Conservation (phyloP, 2,329 filamentous ascomycete genomes). For the Apiospora hydei region DNA sequence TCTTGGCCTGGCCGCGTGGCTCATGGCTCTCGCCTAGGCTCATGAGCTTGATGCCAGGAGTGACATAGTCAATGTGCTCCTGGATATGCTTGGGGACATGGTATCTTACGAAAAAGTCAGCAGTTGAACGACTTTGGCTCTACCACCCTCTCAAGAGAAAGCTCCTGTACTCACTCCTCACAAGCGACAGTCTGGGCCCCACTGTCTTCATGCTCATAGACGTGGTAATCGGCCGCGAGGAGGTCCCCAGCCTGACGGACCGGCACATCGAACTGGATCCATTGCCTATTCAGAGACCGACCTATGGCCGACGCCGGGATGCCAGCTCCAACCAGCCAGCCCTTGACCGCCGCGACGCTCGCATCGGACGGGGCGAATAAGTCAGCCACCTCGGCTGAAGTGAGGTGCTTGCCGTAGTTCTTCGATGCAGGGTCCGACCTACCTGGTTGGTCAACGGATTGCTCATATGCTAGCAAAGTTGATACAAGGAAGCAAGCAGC, state of each 20-base stretch:
- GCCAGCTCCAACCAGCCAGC: constrained; percentile 47
- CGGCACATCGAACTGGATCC: constrained; percentile 52
- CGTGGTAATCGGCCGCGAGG: constrained; percentile 48
- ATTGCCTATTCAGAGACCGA: constrained; percentile 43
- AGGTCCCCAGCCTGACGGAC: constrained; percentile 48
- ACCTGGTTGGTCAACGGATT: not conserved
- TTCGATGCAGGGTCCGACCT: constrained; percentile 45
- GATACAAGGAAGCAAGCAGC: not conserved
- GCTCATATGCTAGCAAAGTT: not conserved
- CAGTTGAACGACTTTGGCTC: not conserved
- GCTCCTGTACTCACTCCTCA: constrained; percentile 38
- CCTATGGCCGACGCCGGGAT: constrained; percentile 41
- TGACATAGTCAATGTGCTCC: constrained; percentile 63
- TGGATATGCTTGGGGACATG: constrained; percentile 56
- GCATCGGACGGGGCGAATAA: constrained; percentile 46
- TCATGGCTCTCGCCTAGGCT: constrained; percentile 32
- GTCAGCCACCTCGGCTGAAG: constrained; percentile 45
- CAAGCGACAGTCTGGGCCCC: constrained; percentile 48
- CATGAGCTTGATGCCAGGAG: constrained; percentile 60
- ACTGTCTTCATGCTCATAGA: constrained; percentile 48
- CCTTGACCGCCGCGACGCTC: constrained; percentile 44
- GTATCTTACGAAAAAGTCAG: constrained; percentile 41
- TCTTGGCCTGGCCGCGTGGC: constrained; percentile 24
- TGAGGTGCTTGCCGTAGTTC: constrained; percentile 51
- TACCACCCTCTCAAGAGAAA: no score